These are phyloP conservation scores for Colletotrichum sublineola DNA, from an alignment of 2,329 filamentous ascomycete species.

Conservation along the genomic window DNA sequence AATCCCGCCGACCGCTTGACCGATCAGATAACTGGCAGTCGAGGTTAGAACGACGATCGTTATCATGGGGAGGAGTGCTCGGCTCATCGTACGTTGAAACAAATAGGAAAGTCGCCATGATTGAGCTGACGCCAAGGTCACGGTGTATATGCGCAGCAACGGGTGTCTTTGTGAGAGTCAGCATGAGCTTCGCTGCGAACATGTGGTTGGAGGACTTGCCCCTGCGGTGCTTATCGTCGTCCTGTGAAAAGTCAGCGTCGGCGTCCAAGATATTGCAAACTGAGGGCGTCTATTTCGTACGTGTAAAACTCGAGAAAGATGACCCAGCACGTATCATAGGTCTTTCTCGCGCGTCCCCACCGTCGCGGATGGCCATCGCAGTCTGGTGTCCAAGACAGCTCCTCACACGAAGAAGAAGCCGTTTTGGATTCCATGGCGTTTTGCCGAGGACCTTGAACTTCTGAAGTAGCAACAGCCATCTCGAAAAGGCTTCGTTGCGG, in stretches of 20 bases:
- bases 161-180: constrained; percentile 6
- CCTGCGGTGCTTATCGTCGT: constrained; percentile 29
- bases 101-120: constrained; percentile 16
- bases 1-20: constrained; percentile 21
- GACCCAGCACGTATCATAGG: constrained; percentile 18
- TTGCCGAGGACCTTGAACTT: background rate
- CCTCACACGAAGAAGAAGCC: background rate
- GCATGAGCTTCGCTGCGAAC: background rate
- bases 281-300: background rate
- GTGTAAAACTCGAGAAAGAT: constrained; percentile 35
- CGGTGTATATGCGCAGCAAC: background rate
- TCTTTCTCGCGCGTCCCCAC: constrained; percentile 21
- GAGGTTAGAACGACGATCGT: background rate
- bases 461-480: background rate
- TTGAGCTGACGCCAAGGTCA: background rate
- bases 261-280: fast-evolving
- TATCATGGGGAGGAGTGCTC: no score
- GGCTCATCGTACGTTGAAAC: constrained; percentile 10
- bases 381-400: background rate
- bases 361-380: constrained; percentile 2
- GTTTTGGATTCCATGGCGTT: no score
- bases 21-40: constrained; percentile 12
- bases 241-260: background rate
- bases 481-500: background rate
- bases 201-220: background rate